Evolutionary conservation across 176 grass and related monocot genomes (phyloP).

Genomic region (Musa troglodytarum): DNA sequence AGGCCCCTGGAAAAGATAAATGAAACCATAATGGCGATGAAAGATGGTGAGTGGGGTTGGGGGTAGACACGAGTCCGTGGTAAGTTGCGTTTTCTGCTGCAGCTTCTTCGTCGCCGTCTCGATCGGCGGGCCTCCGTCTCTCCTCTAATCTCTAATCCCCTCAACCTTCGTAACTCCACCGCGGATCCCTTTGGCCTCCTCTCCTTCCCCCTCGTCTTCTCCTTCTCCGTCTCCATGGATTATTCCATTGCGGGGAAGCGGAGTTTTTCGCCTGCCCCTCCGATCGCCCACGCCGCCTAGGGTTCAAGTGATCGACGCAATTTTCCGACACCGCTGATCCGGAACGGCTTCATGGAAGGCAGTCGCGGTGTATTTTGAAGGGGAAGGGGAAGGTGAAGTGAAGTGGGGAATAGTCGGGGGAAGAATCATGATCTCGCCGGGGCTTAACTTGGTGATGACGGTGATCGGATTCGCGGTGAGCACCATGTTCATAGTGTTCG

Average conservation of each 20-base stretch:
- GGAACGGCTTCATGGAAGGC: neutral
- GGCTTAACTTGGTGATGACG: constrained; percentile 54
- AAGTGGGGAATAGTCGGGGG: too few species aligned
- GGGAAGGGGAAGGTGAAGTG: too few species aligned
- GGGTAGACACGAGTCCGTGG: too few species aligned
- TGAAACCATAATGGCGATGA: too few species aligned
- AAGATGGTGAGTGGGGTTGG: too few species aligned
- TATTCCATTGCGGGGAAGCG: neutral
- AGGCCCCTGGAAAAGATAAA: too few species aligned
- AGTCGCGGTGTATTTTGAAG: neutral
- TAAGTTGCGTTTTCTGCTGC: too few species aligned
- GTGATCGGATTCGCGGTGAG: constrained; percentile 77
- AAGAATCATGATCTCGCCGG: constrained; percentile 26
- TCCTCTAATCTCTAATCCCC: too few species aligned
- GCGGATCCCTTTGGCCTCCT: neutral
- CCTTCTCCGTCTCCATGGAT: neutral
- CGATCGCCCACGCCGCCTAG: neutral
- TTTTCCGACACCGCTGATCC: neutral
- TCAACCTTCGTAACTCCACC: too few species aligned
- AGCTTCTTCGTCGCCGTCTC: too few species aligned
- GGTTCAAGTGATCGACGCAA: neutral
- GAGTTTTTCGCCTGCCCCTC: neutral
- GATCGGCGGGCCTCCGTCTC: too few species aligned
- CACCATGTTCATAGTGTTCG: constrained; percentile 31
- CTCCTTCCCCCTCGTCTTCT: neutral